Evolutionary conservation across 176 grass and related monocot genomes (phyloP).

Genomic region (Puccinellia tenuiflora): DNA sequence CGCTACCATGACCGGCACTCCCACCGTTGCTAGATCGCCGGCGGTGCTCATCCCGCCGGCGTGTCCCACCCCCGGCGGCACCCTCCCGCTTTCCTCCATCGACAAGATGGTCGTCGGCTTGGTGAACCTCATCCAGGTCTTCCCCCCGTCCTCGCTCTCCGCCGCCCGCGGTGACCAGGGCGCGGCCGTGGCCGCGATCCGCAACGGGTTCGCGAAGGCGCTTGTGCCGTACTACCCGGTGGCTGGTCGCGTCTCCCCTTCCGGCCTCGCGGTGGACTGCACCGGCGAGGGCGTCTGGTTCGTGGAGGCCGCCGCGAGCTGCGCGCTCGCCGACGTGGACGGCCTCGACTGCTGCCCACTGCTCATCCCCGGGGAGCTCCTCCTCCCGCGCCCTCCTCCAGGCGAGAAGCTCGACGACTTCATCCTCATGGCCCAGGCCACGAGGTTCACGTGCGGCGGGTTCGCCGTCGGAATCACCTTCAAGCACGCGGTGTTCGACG

Average conservation of each 20-base stretch:
- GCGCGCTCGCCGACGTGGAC: slow-evolving; percentile 63
- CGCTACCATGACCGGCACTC: background rate
- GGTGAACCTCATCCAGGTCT: slow-evolving; percentile 47
- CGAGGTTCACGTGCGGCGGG: slow-evolving; percentile 64
- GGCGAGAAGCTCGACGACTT: slow-evolving; percentile 38
- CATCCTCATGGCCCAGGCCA: slow-evolving; percentile 44
- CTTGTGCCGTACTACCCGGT: slow-evolving; percentile 69
- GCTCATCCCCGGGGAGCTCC: slow-evolving; percentile 49
- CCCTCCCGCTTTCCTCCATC: background rate
- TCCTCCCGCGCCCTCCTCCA: slow-evolving; percentile 45
- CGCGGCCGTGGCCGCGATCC: slow-evolving; percentile 29
- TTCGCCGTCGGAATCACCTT: slow-evolving; percentile 69
- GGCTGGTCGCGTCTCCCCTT: slow-evolving; percentile 43
- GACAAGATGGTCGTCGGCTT: background rate
- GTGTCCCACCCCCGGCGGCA: background rate
- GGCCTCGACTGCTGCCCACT: slow-evolving; percentile 57
- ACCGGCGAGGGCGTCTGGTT: slow-evolving; percentile 62
- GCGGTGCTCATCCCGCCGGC: background rate
- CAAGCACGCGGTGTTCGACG: slow-evolving; percentile 74
- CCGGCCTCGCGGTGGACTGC: slow-evolving; percentile 43
- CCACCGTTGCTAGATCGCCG: background rate
- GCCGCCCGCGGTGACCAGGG: background rate
- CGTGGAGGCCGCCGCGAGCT: slow-evolving; percentile 57
- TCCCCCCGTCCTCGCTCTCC: background rate
- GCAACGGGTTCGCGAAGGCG: slow-evolving; percentile 50